Conservation (phyloP, 495 filamentous ascomycete genomes). For the Penicillium taxi region DNA sequence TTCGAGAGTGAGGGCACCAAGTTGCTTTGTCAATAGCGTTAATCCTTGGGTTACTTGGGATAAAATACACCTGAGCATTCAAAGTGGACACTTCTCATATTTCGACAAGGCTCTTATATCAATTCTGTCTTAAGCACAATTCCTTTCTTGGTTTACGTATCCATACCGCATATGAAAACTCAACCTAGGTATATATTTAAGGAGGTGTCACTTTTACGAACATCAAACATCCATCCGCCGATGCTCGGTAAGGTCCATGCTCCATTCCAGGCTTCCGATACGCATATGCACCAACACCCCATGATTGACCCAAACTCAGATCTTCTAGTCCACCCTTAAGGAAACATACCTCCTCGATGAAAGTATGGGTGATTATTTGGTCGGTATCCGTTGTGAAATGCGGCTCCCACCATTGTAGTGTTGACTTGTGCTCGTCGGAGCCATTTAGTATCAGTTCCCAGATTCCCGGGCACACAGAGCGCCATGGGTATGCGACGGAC, state of each 20-base stretch:
- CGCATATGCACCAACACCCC: conserved; percentile 20
- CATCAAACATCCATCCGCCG: conserved; percentile 16
- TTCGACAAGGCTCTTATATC: too few species aligned
- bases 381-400: conserved; percentile 3
- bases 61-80: too few species aligned
- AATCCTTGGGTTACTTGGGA: too few species aligned
- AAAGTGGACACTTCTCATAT: too few species aligned
- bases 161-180: too few species aligned
- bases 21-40: too few species aligned
- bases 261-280: conserved; percentile 18
- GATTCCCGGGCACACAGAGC: conserved; percentile 15
- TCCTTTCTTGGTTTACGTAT: too few species aligned
- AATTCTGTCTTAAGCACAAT: too few species aligned
- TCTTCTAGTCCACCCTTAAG: conserved; percentile 19
- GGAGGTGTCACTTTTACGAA: conserved; percentile 17
- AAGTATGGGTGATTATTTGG: conserved; percentile 18
- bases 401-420: conserved; percentile 23
- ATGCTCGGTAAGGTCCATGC: conserved; percentile 17
- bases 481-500: conserved; percentile 14
- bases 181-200: too few species aligned
- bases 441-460: conserved; percentile 23
- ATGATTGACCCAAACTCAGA: conserved; percentile 12
- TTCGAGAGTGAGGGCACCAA: too few species aligned
- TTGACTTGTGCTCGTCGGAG: conserved; percentile 12
- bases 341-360: conserved; percentile 22